Conservation (phyloP, 225 moss, liverwort and hornwort species). For the Physcomitrellopsis africana region DNA sequence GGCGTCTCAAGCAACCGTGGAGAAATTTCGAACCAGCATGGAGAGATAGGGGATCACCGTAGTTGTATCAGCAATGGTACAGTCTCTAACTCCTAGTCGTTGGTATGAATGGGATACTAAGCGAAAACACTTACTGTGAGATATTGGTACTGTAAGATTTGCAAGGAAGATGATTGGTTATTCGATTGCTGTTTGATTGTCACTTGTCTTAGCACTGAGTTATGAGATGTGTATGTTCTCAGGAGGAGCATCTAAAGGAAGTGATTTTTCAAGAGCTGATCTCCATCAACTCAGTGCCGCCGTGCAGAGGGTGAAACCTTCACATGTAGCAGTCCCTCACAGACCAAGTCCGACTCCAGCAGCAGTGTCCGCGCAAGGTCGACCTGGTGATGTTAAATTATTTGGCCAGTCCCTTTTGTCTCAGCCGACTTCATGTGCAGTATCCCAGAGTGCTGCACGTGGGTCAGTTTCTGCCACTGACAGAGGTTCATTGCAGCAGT, state of each 20-base stretch:
- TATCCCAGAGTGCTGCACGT: conserved; percentile 50
- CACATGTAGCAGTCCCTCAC: conserved; percentile 15
- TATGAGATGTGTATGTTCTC: conserved; percentile 22
- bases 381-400: conserved; percentile 87
- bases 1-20: conserved; percentile 39
- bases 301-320: conserved; percentile 54
- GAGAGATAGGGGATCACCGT: conserved; percentile 49
- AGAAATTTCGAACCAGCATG: conserved; percentile 45
- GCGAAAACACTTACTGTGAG: no score
- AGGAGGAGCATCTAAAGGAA: conserved; percentile 59
- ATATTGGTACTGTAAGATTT: no score
- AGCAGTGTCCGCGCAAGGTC: conserved; percentile 64
- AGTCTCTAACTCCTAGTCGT: no score
- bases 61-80: conserved; percentile 51
- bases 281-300: conserved; percentile 48
- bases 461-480: conserved; percentile 39
- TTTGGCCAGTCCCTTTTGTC: conserved; percentile 97
- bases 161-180: no score
- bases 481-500: conserved; percentile 53
- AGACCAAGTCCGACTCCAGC: conserved; percentile 49
- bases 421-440: conserved; percentile 71
- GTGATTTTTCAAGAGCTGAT: conserved; percentile 68
- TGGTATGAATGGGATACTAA: no score
- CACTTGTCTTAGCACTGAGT: no score
- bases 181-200: no score